A percentile compares a stretch with the other conserved stretches of the same genome.
Evolutionary conservation across 1,284 basidiomycete genomes (phyloP).

Genomic region (Fomitopsis schrenkii): DNA sequence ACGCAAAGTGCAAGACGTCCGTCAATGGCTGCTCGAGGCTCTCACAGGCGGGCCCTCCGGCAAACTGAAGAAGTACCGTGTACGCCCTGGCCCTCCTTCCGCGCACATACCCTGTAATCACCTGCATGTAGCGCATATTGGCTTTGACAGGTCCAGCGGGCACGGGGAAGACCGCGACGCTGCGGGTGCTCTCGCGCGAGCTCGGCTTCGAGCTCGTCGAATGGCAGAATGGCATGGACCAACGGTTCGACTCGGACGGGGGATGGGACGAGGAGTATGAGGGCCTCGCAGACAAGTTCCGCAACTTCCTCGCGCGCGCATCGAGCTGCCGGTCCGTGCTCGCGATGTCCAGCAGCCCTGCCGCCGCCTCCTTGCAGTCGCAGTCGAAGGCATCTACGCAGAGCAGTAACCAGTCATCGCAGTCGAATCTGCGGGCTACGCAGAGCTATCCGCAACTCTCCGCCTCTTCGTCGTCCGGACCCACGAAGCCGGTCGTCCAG

Average conservation of each 20-base stretch:
- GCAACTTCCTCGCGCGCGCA: conserved; percentile 74
- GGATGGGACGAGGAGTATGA: conserved; percentile 40
- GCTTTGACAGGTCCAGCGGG: conserved; percentile 89
- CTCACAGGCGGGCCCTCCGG: conserved; percentile 66
- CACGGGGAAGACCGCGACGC: conserved; percentile 84
- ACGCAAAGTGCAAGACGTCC: conserved; percentile 82
- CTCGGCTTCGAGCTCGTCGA: conserved; percentile 82
- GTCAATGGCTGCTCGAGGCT: conserved; percentile 83
- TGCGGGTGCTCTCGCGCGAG: conserved; percentile 74
- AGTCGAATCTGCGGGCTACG: neutral
- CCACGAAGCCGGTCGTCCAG: neutral
- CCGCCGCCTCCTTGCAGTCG: conserved; percentile 2
- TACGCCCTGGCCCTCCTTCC: conserved; percentile 33
- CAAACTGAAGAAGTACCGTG: conserved; percentile 73
- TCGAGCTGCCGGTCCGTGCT: conserved; percentile 62
- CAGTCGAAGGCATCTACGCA: neutral
- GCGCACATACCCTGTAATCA: neutral
- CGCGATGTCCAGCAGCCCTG: conserved; percentile 10
- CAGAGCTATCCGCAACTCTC: neutral
- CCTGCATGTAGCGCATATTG: conserved; percentile 66
- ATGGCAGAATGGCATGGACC: conserved; percentile 70
- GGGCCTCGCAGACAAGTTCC: conserved; percentile 69
- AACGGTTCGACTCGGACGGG: conserved; percentile 23
- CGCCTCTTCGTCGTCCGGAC: neutral
- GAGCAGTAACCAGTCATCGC: neutral